Percentiles rank a stretch among this genome's conserved stretches.
These are phyloP conservation scores for Lodderomyces theae DNA, from an alignment of 1,139 yeast species.

Conservation along the genomic window DNA sequence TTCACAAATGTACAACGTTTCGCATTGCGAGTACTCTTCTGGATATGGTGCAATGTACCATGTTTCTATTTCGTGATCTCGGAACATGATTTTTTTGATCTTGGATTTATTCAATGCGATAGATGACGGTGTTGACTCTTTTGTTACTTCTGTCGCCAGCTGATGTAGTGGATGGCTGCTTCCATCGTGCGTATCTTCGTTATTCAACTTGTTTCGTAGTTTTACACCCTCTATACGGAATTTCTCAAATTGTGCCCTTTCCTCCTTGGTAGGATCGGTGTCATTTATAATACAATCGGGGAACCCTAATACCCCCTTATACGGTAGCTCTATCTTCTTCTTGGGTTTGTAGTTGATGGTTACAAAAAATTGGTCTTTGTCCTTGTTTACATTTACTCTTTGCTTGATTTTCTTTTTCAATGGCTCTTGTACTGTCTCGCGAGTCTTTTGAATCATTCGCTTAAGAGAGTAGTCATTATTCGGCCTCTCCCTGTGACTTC, in stretches of 20 bases:
- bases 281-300: constrained; percentile 59
- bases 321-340: constrained; percentile 48
- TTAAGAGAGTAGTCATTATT: constrained; percentile 18
- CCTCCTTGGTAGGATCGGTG: constrained; percentile 58
- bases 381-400: background rate
- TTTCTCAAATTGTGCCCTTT: constrained; percentile 46
- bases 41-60: constrained; percentile 97
- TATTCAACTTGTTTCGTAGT: constrained; percentile 14
- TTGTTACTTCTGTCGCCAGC: constrained; percentile 5
- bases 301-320: constrained; percentile 58
- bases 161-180: background rate
- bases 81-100: constrained; percentile 59
- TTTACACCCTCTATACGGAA: constrained; percentile 25
- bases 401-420: background rate
- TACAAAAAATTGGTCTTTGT: constrained; percentile 5
- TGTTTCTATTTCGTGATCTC: constrained; percentile 73
- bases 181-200: background rate
- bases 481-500: constrained; percentile 19
- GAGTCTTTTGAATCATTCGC: constrained; percentile 14
- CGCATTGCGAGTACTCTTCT: constrained; percentile 68
- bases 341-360: constrained; percentile 5
- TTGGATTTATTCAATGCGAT: constrained; percentile 21
- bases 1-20: constrained; percentile 73
- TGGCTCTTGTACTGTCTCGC: constrained; percentile 3
- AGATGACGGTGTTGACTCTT: constrained; percentile 20